Percentiles rank a stretch among this genome's conserved stretches.
phyloP scores from a whole-genome alignment of 176 grass and related monocot genomes.

The Eleusine indica region DNA sequence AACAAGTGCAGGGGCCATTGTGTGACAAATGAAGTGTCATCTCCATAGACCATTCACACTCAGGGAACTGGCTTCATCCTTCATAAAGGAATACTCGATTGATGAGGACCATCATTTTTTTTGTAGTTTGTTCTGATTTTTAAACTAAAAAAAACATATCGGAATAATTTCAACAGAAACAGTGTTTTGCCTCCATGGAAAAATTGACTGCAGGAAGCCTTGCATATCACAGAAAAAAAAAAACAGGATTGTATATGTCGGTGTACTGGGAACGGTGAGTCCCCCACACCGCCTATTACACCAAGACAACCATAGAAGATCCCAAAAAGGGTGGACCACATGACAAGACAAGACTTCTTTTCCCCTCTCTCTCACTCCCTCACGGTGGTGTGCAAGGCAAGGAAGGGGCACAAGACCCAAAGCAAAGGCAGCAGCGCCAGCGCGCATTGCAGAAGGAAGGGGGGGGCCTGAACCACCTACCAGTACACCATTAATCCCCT shows the following conservation, averaged over 20 bases:
- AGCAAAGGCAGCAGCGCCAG: too few relatives aligned
- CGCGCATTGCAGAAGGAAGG: too few relatives aligned
- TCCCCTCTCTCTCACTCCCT: too few relatives aligned
- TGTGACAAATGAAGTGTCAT: constrained; percentile 3
- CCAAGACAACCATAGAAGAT: too few relatives aligned
- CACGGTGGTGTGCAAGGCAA: too few relatives aligned
- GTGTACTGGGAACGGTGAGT: too few relatives aligned
- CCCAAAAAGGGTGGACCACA: too few relatives aligned
- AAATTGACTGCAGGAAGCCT: background rate
- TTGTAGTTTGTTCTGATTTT: background rate
- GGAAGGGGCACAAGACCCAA: too few relatives aligned
- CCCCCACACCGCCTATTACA: too few relatives aligned
- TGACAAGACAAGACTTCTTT: too few relatives aligned
- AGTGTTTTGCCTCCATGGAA: background rate
- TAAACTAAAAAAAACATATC: background rate
- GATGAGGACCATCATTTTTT: background rate
- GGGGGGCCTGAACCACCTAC: too few relatives aligned
- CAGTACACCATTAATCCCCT: too few relatives aligned
- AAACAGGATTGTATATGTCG: background rate
- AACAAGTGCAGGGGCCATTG: background rate
- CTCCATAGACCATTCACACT: background rate
- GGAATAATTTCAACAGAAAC: background rate
- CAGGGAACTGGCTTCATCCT: background rate
- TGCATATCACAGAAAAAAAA: constrained; percentile 5
- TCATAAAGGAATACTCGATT: constrained; percentile 5